A percentile compares a stretch with the other conserved stretches of the same genome.
phyloP scores from a whole-genome alignment of 345 rosid species.

The Lagerstroemia speciosa region DNA sequence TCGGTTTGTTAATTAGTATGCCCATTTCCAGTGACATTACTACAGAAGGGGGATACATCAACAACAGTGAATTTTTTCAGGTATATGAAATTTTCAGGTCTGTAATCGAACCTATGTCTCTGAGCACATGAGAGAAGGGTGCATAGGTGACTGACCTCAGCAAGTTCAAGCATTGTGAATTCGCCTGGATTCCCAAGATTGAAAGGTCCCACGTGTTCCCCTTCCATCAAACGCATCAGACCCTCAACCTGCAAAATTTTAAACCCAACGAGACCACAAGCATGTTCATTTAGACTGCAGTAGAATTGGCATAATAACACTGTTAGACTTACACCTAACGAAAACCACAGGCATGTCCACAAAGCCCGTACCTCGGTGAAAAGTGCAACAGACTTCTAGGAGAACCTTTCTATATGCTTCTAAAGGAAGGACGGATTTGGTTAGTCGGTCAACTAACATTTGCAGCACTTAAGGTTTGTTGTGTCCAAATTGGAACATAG shows the following conservation, averaged over 20 bases:
- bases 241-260: constrained; percentile 67
- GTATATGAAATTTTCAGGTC: neutral
- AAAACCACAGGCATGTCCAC: neutral
- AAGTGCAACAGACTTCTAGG: neutral
- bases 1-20: too few relatives aligned
- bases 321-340: neutral
- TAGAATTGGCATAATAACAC: neutral
- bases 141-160: constrained; percentile 40
- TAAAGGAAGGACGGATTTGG: neutral
- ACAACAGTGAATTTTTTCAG: neutral
- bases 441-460: neutral
- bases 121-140: neutral
- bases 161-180: constrained; percentile 99
- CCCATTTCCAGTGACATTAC: too few relatives aligned
- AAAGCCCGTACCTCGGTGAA: neutral
- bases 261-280: too few relatives aligned
- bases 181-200: constrained; percentile 98
- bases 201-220: constrained; percentile 97
- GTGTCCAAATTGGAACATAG: neutral
- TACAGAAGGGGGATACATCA: too few relatives aligned
- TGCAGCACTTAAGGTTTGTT: neutral
- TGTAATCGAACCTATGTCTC: neutral
- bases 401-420: neutral
- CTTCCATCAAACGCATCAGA: constrained; percentile 96
- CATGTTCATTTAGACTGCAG: too few relatives aligned